A percentile compares a stretch with the other conserved stretches of the same genome.
phyloP scores from a whole-genome alignment of 768 basidiomycete species.

The Leccinum truebloodii region DNA sequence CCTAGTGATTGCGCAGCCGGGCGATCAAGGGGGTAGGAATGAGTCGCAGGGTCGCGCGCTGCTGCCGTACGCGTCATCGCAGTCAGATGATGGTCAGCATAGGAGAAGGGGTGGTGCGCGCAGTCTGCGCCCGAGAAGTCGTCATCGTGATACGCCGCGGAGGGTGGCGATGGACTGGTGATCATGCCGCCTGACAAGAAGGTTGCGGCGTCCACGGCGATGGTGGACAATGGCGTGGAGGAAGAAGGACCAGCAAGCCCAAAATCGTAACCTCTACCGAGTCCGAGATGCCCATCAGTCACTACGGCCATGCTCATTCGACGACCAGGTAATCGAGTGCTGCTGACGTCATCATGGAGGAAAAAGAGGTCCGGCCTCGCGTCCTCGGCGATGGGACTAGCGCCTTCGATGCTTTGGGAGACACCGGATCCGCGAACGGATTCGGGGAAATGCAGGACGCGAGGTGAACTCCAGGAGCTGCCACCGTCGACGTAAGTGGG shows the following conservation, averaged over 20 bases:
- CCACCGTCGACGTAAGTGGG: slow-evolving; percentile 27
- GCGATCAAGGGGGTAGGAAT: slow-evolving; percentile 16
- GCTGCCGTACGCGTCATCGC: slow-evolving; percentile 16
- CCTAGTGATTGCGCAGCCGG: slow-evolving; percentile 20
- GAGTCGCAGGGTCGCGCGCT: slow-evolving; percentile 13
- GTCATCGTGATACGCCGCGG: slow-evolving; percentile 27
- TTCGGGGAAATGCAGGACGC: slow-evolving; percentile 29
- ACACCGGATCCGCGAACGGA: slow-evolving; percentile 21
- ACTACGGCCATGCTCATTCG: slow-evolving; percentile 16
- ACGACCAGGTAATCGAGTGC: slow-evolving; percentile 13
- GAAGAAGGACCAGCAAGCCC: slow-evolving; percentile 6
- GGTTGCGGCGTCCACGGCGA: slow-evolving; percentile 13
- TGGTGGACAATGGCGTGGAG: slow-evolving; percentile 16
- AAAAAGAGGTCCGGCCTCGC: slow-evolving; percentile 22
- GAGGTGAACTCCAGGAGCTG: slow-evolving; percentile 28
- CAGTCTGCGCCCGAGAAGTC: slow-evolving; percentile 21
- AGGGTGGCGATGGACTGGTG: slow-evolving; percentile 24
- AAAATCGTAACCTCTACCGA: slow-evolving; percentile 11
- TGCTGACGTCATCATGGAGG: slow-evolving; percentile 27
- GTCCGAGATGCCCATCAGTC: slow-evolving; percentile 13
- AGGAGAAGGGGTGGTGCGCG: slow-evolving; percentile 12
- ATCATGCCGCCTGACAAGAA: slow-evolving; percentile 17
- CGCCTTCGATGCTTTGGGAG: slow-evolving; percentile 14
- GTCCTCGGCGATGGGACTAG: slow-evolving; percentile 24
- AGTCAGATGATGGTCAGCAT: slow-evolving; percentile 13